Base-by-base conservation (phyloP, 441 rosid genomes). In the Populus hybrid region DNA sequence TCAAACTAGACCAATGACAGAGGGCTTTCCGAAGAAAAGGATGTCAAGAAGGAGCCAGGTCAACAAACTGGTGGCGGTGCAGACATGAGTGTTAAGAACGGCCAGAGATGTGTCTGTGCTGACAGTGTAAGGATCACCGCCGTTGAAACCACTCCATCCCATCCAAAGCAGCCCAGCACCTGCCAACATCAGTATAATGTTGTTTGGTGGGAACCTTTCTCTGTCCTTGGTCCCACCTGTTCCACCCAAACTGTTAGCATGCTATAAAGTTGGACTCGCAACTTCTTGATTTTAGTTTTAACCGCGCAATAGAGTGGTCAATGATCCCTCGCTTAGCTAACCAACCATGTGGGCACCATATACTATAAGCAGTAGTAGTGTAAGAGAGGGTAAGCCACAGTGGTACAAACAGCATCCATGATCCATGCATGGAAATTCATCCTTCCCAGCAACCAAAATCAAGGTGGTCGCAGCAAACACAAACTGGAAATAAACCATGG, bases 371-470 rank as follows among this genome's bases (percentile, higher is more conserved):
- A 57, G 87, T 78, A 3, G 86, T 67, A 5, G 95, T 86, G 71
- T 91, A 89, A 24, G 90, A 88, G 67, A 86, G 86, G 0, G 95
- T 86, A 3, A 89, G 30, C 95, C 95, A 91, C 32, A 87, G 86
- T 5, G 95, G 91, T 76, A 86, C 95, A 69, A 91, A 89, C 26
- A 82, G 28, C 95, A 26, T 26, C 26, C 26, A 26, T 26, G 26
- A 89, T 88, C 91, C 95, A 91, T 0, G 91, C 93, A 75, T 88
- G 87, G 77, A 89, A 89, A 77, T 89, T 86, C 93, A 91, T 91
- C 81, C 93, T 83, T 67, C 91, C 93, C 34, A 91, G 89, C 91
- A 3, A 89, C 35, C 66, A 89, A 69, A 54, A 91, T 89, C 86
- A 89, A 76, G 0, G 90, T 85, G 68, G 88, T 91, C 1, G 90